Evolutionary conservation across 495 filamentous ascomycete genomes (phyloP).

Genomic region (Neurospora pannonica): DNA sequence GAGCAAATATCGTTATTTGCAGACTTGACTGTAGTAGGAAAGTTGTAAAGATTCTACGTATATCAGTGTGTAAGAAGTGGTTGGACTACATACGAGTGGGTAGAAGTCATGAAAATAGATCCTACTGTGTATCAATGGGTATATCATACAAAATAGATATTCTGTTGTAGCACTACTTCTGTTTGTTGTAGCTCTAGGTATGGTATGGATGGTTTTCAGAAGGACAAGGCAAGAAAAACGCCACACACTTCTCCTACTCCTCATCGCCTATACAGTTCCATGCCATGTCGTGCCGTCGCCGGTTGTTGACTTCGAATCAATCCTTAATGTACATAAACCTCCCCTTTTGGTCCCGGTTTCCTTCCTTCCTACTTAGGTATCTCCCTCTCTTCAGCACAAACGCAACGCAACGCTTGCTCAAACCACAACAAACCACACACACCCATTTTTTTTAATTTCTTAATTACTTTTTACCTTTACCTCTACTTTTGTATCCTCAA

Average conservation of each 20-base stretch:
- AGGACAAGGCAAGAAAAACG: neutral
- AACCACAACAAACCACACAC: neutral
- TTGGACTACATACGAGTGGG: neutral
- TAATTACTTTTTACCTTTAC: neutral
- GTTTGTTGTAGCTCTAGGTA: neutral
- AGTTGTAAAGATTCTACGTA: neutral
- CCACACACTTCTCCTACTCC: neutral
- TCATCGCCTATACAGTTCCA: neutral
- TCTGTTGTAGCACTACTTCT: neutral
- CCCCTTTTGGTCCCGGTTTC: neutral
- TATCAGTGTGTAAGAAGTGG: neutral
- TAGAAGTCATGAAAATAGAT: neutral
- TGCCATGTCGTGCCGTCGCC: neutral
- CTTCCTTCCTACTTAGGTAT: neutral
- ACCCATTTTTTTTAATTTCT: neutral
- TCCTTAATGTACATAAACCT: neutral
- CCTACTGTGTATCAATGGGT: neutral
- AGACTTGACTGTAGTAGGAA: no score
- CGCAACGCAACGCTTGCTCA: neutral
- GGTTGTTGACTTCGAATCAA: neutral
- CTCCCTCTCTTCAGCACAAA: no score
- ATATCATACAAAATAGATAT: neutral
- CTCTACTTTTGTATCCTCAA: conserved; percentile 19
- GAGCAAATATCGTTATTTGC: neutral
- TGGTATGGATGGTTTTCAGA: neutral